Percentiles rank a stretch among this genome's conserved stretches.
Conservation (phyloP, 2,329 filamentous ascomycete species). For the Purpureocillium lavendulum region DNA sequence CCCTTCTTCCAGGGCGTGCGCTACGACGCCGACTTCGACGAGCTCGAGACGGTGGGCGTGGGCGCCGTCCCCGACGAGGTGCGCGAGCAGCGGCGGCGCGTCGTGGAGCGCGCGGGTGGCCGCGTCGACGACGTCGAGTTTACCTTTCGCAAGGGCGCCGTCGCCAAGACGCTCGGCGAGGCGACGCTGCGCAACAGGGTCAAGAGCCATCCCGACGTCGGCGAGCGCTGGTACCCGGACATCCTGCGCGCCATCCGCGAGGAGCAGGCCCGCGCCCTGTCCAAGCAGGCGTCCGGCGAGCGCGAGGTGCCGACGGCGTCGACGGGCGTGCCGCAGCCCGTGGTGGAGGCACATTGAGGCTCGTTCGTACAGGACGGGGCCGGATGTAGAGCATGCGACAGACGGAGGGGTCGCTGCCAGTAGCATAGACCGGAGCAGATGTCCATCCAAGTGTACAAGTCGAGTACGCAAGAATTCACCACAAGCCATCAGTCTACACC, state of each 20-base stretch:
- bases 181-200: constrained; percentile 77
- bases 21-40: constrained; percentile 71
- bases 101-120: constrained; percentile 48
- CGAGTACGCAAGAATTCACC: constrained; percentile 3
- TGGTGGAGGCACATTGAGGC: constrained; percentile 22
- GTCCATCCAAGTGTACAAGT: not conserved
- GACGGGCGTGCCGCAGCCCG: constrained; percentile 11
- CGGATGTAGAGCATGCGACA: too few species aligned
- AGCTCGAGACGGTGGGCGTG: constrained; percentile 56
- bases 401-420: too few species aligned
- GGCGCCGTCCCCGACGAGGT: constrained; percentile 53
- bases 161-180: constrained; percentile 64
- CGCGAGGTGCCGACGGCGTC: constrained; percentile 8
- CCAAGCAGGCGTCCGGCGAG: constrained; percentile 19
- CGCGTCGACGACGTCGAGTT: constrained; percentile 74
- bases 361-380: too few species aligned
- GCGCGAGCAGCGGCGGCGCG: constrained; percentile 48
- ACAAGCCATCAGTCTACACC: constrained; percentile 9
- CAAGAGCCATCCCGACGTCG: constrained; percentile 82
- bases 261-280: constrained; percentile 40
- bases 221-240: constrained; percentile 70
- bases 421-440: too few species aligned
- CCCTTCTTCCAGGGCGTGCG: constrained; percentile 86
- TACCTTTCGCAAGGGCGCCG: constrained; percentile 65
- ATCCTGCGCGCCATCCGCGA: constrained; percentile 48